Base-by-base conservation (phyloP, 306 rosid species). In the Malus sieversii region DNA sequence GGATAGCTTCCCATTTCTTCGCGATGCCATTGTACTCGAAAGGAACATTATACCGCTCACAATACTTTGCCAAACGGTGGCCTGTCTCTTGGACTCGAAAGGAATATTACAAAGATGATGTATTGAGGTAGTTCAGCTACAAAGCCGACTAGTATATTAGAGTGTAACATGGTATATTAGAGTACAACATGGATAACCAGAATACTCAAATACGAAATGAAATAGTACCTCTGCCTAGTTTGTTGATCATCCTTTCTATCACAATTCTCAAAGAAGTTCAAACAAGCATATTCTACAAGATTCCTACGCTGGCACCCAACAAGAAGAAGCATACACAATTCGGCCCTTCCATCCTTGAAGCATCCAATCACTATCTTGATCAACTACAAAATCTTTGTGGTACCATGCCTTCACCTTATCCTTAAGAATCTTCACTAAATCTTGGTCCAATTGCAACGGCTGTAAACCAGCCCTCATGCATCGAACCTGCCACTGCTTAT, bases 271-370 rank as follows among this genome's bases (percentile, higher is more conserved):
- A 20, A 46, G 70, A 22, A 81, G 25, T 65, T 45, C 68, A 23
- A 63, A 63, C 13, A 40, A 22, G 33, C 62, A 75, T 67, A 15
- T 62, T 61, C 20, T 35, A 33, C 22, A 65, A 40, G 53, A 61
- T 8, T 45, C 55, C 84, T 82, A 84, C 67, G 86, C 88, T 1
- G 94, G 90, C 25, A 87, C 88, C 96, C 94, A 93, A 79, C 91
- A 84, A 1, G 92, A 81, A 40, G 90, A 82, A 82, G 97, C 92
- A 71, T 42, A 66, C 3, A 85, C 65, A 55, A 83, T 77, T 65
- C 92, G 55, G 1, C 94, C 94, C 84, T 85, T 91, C 97, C 94
- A 91, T 62, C 97, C 86, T 59, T 89, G 95, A 1, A 89, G 81
- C 87, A 91, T 33, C 94, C 92, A 89, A 4, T 87, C 59, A 7